Evolutionary conservation across 148 eudicot genomes (phyloP), one percentile per base, ranked within the genome.

Genomic region (Agrostemma githago): DNA sequence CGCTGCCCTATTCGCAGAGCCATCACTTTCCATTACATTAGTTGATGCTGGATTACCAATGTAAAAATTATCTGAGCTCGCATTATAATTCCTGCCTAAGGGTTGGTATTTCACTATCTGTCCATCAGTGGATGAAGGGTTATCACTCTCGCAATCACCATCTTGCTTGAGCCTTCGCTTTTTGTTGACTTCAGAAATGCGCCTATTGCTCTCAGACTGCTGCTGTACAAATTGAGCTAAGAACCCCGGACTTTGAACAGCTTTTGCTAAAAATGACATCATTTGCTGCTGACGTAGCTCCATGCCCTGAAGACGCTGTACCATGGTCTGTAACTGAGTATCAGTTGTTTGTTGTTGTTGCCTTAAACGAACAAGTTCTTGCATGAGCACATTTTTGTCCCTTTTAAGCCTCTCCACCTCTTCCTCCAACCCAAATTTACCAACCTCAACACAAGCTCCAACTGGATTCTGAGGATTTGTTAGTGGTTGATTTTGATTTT

Each of bases 211-310:
- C 74, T 86, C 92, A 77, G 76, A 76, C 74, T 86, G 86, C 77
- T 84, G 89, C 58, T 88, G 92, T 46, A 88, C 84, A 84, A 88
- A 86, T 77, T 88, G 92, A 5, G 92, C 82, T 82, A 88, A 78
- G 77, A 86, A 88, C n/a, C 88, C 85, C 46, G 92, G 89, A 72
- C 89, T 88, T 62, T 86, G 80, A 64, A 88, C 86, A 20, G 89
- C 91, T 78, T 88, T 88, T 15, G 92, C 89, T 12, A 88, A 77
- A 79, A 88, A 88, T 16, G 92, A 88, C 89, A 88, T 88, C 89
- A 88, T 88, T 67, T 88, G 89, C 58, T 86, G 89, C 80, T 88
- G 92, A 56, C 92, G 76, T 42, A 84, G 89, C 81, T 88, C 92
- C 92, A 86, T 88, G 34, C 89, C 92, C 72, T 86, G 88, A 59